Base-by-base conservation (phyloP, 208 protist species). In the Acanthamoeba culbertsoni region DNA sequence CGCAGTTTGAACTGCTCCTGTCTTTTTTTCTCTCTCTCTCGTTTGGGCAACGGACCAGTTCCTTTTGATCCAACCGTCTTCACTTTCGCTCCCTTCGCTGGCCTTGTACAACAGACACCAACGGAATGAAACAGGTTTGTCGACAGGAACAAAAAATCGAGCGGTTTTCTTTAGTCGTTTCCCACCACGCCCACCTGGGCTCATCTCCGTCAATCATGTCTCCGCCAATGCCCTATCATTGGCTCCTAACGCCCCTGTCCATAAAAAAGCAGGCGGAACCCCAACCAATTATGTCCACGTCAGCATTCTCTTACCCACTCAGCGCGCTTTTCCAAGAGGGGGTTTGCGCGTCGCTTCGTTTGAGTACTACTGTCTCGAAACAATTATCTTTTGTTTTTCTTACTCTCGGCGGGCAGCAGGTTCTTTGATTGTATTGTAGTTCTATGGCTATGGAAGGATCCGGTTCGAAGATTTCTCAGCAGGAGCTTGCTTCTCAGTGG, bases 401-500 rank as follows among this genome's bases (percentile, higher is more conserved):
- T n/a, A n/a, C n/a, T n/a, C n/a, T n/a, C n/a, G n/a, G n/a, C n/a
- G n/a, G n/a, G n/a, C n/a, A n/a, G n/a, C n/a, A n/a, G n/a, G n/a
- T n/a, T n/a, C n/a, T n/a, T n/a, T n/a, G n/a, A n/a, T n/a, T n/a
- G n/a, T n/a, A n/a, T n/a, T n/a, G n/a, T n/a, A n/a, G n/a, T n/a
- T n/a, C n/a, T n/a, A n/a, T n/a, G n/a, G 33, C 33, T 28, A 86
- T 53, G 73, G 73, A 14, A 1, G 73, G 33, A 40, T 12, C n/a
- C n/a, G n/a, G n/a, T n/a, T n/a, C 20, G 7, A 90, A 90, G 55
- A 35, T 90, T 23, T 71, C 53, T 20, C 82, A 90, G 57, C 40
- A 42, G 14, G 82, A 90, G 51, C 57, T 90, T 26, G 82, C 65
- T 6, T 43, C 82, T 0, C 51, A 90, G 82, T 92, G 86, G 86